These are phyloP conservation scores for Lactarius sp. DNA, from an alignment of 768 basidiomycete genomes.

Conservation along the genomic window DNA sequence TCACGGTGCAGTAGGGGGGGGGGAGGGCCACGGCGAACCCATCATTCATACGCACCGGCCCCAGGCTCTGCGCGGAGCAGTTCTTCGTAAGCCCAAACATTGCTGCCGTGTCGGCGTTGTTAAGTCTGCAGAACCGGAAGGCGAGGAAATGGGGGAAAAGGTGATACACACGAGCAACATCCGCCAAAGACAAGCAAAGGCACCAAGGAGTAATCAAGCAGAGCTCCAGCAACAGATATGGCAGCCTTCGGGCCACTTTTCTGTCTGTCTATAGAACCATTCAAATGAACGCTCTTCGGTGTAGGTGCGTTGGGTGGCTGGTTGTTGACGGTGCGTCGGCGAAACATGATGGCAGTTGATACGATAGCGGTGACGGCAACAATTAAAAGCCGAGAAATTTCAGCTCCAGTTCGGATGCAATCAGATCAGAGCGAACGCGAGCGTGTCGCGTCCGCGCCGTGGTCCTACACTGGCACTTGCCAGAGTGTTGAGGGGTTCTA, in stretches of 20 bases:
- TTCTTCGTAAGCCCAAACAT: slow-evolving; percentile 75
- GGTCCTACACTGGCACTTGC: not conserved
- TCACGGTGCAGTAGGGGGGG: too few relatives aligned
- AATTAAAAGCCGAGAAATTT: not conserved
- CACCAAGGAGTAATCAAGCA: slow-evolving; percentile 39
- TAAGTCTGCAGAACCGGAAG: not conserved
- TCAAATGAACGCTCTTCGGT: not conserved
- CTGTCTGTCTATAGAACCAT: not conserved
- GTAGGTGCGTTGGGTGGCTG: not conserved
- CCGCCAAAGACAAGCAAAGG: slow-evolving; percentile 71
- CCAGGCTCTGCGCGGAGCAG: slow-evolving; percentile 63
- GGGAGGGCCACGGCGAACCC: not conserved
- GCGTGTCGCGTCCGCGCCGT: not conserved
- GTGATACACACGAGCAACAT: slow-evolving; percentile 67
- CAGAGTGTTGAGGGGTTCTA: too few relatives aligned
- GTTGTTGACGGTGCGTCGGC: slow-evolving; percentile 11
- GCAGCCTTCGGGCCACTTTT: not conserved
- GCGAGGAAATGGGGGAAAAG: slow-evolving; percentile 4
- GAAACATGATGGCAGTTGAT: slow-evolving; percentile 19
- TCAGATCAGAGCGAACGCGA: not conserved
- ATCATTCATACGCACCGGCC: slow-evolving; percentile 45
- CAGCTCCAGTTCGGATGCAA: not conserved
- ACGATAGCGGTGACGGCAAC: not conserved
- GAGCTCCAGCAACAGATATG: slow-evolving; percentile 25
- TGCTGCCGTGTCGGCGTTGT: slow-evolving; percentile 37